Evolutionary conservation across 148 eudicot species (phyloP).

Genomic region (Chenopodium suecicum): DNA sequence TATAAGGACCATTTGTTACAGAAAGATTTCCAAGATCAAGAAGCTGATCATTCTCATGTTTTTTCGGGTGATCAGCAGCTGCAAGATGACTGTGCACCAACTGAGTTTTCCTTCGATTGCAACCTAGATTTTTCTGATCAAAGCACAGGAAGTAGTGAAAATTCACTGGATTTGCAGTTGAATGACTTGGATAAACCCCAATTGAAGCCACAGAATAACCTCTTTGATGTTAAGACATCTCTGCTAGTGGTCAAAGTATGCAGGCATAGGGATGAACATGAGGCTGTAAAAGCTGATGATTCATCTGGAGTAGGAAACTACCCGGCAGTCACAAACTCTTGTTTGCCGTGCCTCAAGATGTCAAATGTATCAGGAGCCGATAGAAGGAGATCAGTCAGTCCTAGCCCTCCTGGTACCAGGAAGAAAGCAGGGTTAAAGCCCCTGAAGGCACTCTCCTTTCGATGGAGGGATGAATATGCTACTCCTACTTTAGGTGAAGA

Average conservation of each 20-base stretch:
- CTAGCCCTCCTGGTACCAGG: constrained; percentile 56
- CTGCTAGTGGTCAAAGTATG: constrained; percentile 38
- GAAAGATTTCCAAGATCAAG: constrained; percentile 14
- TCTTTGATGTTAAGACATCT: constrained; percentile 39
- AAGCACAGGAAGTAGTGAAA: constrained; percentile 12
- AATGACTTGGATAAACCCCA: constrained; percentile 21
- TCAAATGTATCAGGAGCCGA: constrained; percentile 39
- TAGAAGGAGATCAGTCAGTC: constrained; percentile 54
- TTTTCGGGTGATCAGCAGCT: background rate
- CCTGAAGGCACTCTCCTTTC: constrained; percentile 48
- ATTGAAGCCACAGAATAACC: constrained; percentile 32
- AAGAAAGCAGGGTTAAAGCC: constrained; percentile 34
- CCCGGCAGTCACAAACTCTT: constrained; percentile 43
- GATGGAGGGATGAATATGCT: constrained; percentile 57
- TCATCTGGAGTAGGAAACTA: constrained; percentile 34
- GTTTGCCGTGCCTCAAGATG: constrained; percentile 66
- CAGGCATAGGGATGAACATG: constrained; percentile 36
- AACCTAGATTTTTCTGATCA: constrained; percentile 26
- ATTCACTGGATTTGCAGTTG: background rate
- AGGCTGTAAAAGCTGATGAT: constrained; percentile 32
- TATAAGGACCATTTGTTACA: constrained; percentile 6
- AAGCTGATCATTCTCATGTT: constrained; percentile 7
- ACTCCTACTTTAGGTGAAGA: constrained; percentile 52
- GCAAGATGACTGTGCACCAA: constrained; percentile 27
- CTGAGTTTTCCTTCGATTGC: constrained; percentile 25